Evolutionary conservation across 768 basidiomycete genomes (phyloP).

Genomic region (Hebeloma cylindrosporum): DNA sequence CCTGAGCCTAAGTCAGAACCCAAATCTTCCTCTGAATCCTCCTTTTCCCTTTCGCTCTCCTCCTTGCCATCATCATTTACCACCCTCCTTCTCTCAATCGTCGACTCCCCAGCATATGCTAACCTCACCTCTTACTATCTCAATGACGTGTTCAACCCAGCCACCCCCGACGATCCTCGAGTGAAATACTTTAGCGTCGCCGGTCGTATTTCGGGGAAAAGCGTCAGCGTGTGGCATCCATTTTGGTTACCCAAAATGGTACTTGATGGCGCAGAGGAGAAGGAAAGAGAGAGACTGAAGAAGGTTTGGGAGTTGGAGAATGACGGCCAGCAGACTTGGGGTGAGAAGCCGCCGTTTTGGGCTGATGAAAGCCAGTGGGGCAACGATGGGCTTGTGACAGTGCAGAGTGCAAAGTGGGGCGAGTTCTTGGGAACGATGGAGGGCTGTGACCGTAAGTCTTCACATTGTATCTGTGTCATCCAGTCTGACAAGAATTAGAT

Average conservation of each 20-base stretch:
- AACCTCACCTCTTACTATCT: constrained; percentile 88
- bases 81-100: constrained; percentile 78
- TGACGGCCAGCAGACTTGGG: constrained; percentile 9
- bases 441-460: constrained; percentile 70
- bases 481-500: constrained; percentile 37
- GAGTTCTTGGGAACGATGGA: constrained; percentile 91
- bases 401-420: constrained; percentile 95
- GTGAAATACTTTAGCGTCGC: constrained; percentile 95
- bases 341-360: constrained; percentile 40
- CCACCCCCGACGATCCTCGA: constrained; percentile 70
- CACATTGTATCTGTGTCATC: not conserved
- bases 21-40: constrained; percentile 29
- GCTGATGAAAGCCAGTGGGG: constrained; percentile 63
- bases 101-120: constrained; percentile 96
- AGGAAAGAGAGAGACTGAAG: constrained; percentile 46
- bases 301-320: constrained; percentile 37
- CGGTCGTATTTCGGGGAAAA: constrained; percentile 55
- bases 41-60: constrained; percentile 51
- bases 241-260: constrained; percentile 97
- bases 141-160: constrained; percentile 77
- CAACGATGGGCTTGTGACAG: constrained; percentile 89
- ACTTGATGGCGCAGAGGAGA: constrained; percentile 79
- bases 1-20: constrained; percentile 20
- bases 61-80: constrained; percentile 83
- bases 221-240: constrained; percentile 83